A percentile compares a stretch with the other conserved stretches of the same genome.
These are phyloP conservation scores for Aschersonia sp. DNA, from an alignment of 2,329 filamentous ascomycete species.

Conservation along the genomic window DNA sequence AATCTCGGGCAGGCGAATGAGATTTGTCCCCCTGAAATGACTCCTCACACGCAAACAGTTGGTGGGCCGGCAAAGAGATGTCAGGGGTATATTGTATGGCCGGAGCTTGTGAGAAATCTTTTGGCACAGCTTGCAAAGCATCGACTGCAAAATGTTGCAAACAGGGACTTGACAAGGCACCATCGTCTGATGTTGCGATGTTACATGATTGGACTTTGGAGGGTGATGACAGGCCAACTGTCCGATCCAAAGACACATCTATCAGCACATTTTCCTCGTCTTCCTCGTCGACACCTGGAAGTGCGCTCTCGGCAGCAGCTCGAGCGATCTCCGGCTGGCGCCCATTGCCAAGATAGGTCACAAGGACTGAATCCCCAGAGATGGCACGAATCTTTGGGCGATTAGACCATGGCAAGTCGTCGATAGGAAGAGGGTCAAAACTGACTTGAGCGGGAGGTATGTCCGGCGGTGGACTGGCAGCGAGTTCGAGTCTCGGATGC, in stretches of 20 bases:
- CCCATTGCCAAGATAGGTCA: slow-evolving; percentile 47
- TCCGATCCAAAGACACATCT: neutral
- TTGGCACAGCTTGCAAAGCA: slow-evolving; percentile 15
- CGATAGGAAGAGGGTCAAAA: slow-evolving; percentile 14
- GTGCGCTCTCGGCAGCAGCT: slow-evolving; percentile 35
- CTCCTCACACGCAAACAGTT: slow-evolving; percentile 20
- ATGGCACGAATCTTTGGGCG: slow-evolving; percentile 37
- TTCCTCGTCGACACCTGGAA: slow-evolving; percentile 30
- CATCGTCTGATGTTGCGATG: neutral
- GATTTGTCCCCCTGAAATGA: slow-evolving; percentile 5
- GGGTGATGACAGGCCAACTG: neutral
- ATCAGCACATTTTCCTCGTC: slow-evolving; percentile 22
- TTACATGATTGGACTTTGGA: neutral
- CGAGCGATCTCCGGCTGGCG: slow-evolving; percentile 50
- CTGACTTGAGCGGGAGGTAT: slow-evolving; percentile 21
- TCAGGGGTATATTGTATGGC: slow-evolving; percentile 10
- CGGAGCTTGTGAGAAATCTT: slow-evolving; percentile 5
- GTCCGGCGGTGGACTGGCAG: slow-evolving; percentile 19
- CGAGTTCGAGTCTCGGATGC: slow-evolving; percentile 16
- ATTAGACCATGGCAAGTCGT: slow-evolving; percentile 33
- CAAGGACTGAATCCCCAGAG: slow-evolving; percentile 52
- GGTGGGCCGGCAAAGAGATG: slow-evolving; percentile 14
- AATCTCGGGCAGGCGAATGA: slow-evolving; percentile 2
- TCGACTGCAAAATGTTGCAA: slow-evolving; percentile 18
- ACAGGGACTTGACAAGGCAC: slow-evolving; percentile 5